Base-by-base conservation (phyloP, 129 eudicot genomes). In the Chrysanthemum lavandulifolium region DNA sequence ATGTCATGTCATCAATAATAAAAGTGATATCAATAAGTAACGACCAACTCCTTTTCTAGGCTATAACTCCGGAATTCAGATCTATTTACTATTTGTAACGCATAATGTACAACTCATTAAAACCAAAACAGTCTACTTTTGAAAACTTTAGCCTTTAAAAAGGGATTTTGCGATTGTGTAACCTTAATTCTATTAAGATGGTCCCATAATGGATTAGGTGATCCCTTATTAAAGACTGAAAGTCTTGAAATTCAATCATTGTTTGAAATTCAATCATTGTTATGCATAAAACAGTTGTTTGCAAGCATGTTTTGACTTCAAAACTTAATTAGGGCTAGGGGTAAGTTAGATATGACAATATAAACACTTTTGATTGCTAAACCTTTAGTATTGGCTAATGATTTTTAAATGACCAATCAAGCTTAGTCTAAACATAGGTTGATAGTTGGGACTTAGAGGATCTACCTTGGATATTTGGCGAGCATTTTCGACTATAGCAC, bases 381-480 rank as follows among this genome's bases (percentile, higher is more conserved):
- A 40, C 47, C 47, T 40, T 40, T 40, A 40, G 47, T 6, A 40
- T 40, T 2, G 47, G 47, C 10, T 40, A 8, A 40, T 40, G 47
- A 40, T 9, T 40, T 18, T 18, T 18, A 33, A 53, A 36, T 64
- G 53, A 36, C 49, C 13, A 72, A 72, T 72, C 47, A 56, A 56
- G 40, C 55, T 58, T 58, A 56, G 8, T 67, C 31, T 31, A 70
- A 72, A n/a, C 8, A 6, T 49, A 14, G 56, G 36, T 2, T 62
- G 25, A 16, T 4, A 58, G 43, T 67, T 12, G 67, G 63, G 52
- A 62, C 27, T 27, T 25, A 43, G 68, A 62, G 71, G 75, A 80
- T 76, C 77, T 84, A 84, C 88, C 88, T 80, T 84, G 59, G 85
- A 77, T 71, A 84, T 84, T 69, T 80, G 88, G 75, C 88, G 85